Conservation (phyloP, 495 filamentous ascomycete genomes). For the Lichenothelia convexa region DNA sequence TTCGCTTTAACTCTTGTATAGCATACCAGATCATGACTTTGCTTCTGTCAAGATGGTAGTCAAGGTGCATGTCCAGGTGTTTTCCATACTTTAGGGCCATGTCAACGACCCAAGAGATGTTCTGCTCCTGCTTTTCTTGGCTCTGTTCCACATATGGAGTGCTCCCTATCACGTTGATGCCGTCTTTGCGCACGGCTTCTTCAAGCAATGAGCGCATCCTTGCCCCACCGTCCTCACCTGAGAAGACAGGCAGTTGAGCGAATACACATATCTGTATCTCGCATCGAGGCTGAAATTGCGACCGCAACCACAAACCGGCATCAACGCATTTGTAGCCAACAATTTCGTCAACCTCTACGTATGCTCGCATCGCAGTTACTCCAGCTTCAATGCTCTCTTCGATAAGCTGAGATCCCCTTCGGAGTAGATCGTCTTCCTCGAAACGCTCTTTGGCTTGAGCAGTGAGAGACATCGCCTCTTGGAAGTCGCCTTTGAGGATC, state of each 20-base stretch:
- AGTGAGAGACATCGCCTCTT: conserved; percentile 46
- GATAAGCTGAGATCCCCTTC: conserved; percentile 45
- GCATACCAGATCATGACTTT: conserved; percentile 35
- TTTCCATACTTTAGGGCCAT: conserved; percentile 28
- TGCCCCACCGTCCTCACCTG: conserved; percentile 28
- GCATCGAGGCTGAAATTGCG: conserved; percentile 33
- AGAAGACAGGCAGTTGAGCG: conserved; percentile 54
- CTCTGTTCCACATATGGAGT: conserved; percentile 54
- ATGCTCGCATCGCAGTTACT: conserved; percentile 54
- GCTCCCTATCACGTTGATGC: conserved; percentile 44
- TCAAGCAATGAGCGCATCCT: conserved; percentile 30
- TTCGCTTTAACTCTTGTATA: conserved; percentile 27
- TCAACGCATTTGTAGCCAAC: conserved; percentile 40
- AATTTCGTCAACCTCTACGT: conserved; percentile 53
- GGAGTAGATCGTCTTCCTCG: conserved; percentile 36
- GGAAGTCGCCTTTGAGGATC: conserved; percentile 41
- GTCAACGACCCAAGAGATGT: conserved; percentile 44
- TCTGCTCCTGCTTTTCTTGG: conserved; percentile 28
- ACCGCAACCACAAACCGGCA: conserved; percentile 38
- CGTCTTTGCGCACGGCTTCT: conserved; percentile 23
- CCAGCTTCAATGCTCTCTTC: conserved; percentile 47
- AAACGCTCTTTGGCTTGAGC: conserved; percentile 43
- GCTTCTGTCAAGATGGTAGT: conserved; percentile 41
- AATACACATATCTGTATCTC: conserved; percentile 55
- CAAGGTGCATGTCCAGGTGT: conserved; percentile 57